phyloP scores from a whole-genome alignment of 2,329 filamentous ascomycete genomes.

The Thielaviopsis ethacetica region DNA sequence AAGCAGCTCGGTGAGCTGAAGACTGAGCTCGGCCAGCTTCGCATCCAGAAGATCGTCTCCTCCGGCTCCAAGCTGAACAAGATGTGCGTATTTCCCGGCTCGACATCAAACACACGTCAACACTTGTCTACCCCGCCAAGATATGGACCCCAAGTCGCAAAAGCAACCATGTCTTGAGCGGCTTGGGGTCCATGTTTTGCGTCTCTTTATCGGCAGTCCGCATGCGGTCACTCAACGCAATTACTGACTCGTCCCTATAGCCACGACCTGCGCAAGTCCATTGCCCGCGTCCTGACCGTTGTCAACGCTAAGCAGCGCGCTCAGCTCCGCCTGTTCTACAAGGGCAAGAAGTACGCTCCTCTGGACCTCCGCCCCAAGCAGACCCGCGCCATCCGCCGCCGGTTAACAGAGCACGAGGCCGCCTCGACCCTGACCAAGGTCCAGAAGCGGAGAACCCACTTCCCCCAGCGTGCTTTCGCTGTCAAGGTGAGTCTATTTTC shows the following conservation, averaged over 20 bases:
- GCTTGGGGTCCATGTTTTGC: neutral
- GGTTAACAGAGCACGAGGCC: conserved; percentile 83
- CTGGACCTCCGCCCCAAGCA: conserved; percentile 97
- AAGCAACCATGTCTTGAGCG: neutral
- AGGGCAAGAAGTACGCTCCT: conserved; percentile 98
- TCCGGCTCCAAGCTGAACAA: conserved; percentile 91
- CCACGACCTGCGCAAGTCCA: conserved; percentile 98
- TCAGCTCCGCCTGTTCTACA: conserved; percentile 98
- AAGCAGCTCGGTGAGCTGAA: conserved; percentile 93
- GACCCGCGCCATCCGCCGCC: conserved; percentile 93
- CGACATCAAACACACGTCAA: neutral
- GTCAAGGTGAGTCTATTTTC: conserved; percentile 55
- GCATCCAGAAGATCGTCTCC: conserved; percentile 96
- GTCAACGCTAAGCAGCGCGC: conserved; percentile 99
- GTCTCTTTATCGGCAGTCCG: neutral
- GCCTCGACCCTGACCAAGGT: conserved; percentile 77
- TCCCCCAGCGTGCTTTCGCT: conserved; percentile 97
- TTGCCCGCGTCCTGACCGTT: conserved; percentile 95
- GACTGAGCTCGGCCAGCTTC: conserved; percentile 87
- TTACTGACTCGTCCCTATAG: conserved; percentile 30
- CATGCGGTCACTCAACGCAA: neutral
- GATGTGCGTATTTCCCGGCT: conserved; percentile 50
- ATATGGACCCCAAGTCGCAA: neutral
- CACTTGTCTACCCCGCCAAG: neutral
- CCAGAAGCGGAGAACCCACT: conserved; percentile 90